phyloP scores from a whole-genome alignment of 768 basidiomycete genomes.

The Hericium rajendrae region DNA sequence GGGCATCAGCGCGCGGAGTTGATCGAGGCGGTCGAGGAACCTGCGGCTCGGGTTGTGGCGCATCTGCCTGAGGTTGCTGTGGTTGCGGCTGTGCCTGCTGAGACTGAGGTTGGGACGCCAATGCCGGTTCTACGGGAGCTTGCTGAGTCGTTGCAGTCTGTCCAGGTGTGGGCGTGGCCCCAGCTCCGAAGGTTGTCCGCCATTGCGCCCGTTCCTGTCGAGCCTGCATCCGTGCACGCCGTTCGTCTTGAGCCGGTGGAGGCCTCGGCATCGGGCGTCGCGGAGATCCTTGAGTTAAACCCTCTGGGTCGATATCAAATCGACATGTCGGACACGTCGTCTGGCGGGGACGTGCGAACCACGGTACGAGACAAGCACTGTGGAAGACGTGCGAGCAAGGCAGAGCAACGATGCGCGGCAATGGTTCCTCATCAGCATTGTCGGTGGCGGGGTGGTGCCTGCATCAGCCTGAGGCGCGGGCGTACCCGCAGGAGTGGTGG shows the following conservation, averaged over 20 bases:
- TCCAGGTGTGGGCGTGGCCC: too few relatives aligned
- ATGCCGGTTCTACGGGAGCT: too few relatives aligned
- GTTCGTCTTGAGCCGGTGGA: background rate
- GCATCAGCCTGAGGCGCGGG: background rate
- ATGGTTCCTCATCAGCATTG: slow-evolving; percentile 11
- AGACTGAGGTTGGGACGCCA: slow-evolving; percentile 1
- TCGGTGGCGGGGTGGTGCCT: slow-evolving; percentile 4
- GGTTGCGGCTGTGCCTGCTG: slow-evolving; percentile 6
- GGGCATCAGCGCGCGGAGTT: too few relatives aligned
- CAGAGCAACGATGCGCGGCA: slow-evolving; percentile 49
- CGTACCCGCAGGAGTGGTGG: background rate
- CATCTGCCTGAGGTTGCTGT: background rate
- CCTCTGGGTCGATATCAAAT: slow-evolving; percentile 76
- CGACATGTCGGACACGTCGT: slow-evolving; percentile 81
- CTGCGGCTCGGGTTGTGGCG: slow-evolving; percentile 8
- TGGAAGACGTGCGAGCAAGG: slow-evolving; percentile 83
- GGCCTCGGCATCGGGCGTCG: slow-evolving; percentile 3
- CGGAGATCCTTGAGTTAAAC: slow-evolving; percentile 36
- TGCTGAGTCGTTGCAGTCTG: too few relatives aligned
- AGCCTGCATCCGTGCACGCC: too few relatives aligned
- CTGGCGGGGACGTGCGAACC: slow-evolving; percentile 71
- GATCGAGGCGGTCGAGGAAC: too few relatives aligned
- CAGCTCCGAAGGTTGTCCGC: too few relatives aligned
- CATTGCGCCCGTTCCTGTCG: too few relatives aligned
- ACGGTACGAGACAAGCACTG: slow-evolving; percentile 65